Evolutionary conservation across 106 monocot species (phyloP), one percentile per base, ranked within the genome.

Genomic region (Triglochin maritima): DNA sequence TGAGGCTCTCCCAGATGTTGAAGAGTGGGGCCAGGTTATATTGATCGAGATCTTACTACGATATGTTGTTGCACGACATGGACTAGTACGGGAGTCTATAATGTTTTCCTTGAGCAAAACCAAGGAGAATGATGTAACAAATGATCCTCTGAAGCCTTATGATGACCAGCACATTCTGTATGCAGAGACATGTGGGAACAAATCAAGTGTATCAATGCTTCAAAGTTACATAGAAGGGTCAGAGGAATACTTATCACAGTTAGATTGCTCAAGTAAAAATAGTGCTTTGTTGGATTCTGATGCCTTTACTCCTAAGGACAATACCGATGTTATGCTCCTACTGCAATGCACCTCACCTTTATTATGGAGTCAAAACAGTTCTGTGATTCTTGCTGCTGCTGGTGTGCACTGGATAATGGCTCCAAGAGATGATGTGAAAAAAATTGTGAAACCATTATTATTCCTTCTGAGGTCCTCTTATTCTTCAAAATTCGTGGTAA

Each of bases 331-430:
- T 56, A 76, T 78, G 57, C 56, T 91, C 59, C 68, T 98, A 11
- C 60, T 98, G 75, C 83, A 68, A 57, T 98, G 96, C 56, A 91
- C 96, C 41, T 82, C 78, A 62, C 96, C 96, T 69, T 78, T 98
- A 46, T 74, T 98, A 46, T 98, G 96, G 96, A 98, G 96, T 77
- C 91, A 86, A 79, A 98, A 98, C 67, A 84, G 88, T 66, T 81
- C 84, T 17, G 96, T 98, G 53, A 86, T 98, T 62, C 83, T 98
- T 79, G 88, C 86, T n/a, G 88, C 91, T 78, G 85, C 88, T 65
- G 75, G 82, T 52, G 96, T 91, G 7, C 88, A 98, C 52, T 98
- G 96, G 96, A 82, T 98, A 71, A 75, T 98, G 79, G 79, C 84
- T 42, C 69, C 91, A 70, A 76, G 51, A 42, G 77, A 80, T n/a